Percentiles rank a stretch among this genome's conserved stretches.
Evolutionary conservation across 2,329 filamentous ascomycete genomes (phyloP).

Genomic region (Cladobotryum mycophilum): DNA sequence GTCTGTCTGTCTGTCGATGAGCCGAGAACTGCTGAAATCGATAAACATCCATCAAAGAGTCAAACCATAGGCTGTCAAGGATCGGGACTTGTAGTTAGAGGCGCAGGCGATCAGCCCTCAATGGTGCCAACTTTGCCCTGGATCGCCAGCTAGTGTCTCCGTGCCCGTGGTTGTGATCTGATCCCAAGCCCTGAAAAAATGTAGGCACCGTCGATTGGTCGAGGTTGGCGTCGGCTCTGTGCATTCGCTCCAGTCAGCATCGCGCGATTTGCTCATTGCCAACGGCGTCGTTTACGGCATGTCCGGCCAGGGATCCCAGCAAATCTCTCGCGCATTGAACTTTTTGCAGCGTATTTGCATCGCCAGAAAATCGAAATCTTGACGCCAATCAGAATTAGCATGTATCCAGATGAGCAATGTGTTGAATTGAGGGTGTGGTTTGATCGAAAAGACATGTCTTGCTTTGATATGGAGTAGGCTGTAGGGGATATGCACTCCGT

Average conservation of each 20-base stretch:
- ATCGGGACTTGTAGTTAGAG: background rate
- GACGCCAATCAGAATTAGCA: too few relatives aligned
- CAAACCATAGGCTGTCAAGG: background rate
- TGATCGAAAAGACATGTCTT: too few relatives aligned
- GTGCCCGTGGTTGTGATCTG: conserved; percentile 6
- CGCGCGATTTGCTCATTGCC: background rate
- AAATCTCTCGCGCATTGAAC: conserved; percentile 4
- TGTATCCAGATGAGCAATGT: too few relatives aligned
- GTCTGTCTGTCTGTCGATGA: too few relatives aligned
- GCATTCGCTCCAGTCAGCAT: conserved; percentile 1
- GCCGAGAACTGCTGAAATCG: too few relatives aligned
- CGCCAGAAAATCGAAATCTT: too few relatives aligned
- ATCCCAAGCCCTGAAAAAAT: background rate
- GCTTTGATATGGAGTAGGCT: too few relatives aligned
- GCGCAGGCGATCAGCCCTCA: conserved; percentile 7
- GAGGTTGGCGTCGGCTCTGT: conserved; percentile 10
- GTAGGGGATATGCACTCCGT: too few relatives aligned
- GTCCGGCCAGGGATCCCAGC: conserved; percentile 8
- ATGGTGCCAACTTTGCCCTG: conserved; percentile 7
- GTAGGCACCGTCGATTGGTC: conserved; percentile 1
- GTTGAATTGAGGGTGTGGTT: too few relatives aligned
- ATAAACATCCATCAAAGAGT: too few relatives aligned
- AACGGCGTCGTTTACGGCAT: conserved; percentile 2
- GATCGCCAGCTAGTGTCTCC: conserved; percentile 10
- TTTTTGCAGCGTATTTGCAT: too few relatives aligned